Percentiles rank a stretch among this genome's conserved stretches.
phyloP scores from a whole-genome alignment of 1,284 basidiomycete genomes.

The Ustilago esculenta region DNA sequence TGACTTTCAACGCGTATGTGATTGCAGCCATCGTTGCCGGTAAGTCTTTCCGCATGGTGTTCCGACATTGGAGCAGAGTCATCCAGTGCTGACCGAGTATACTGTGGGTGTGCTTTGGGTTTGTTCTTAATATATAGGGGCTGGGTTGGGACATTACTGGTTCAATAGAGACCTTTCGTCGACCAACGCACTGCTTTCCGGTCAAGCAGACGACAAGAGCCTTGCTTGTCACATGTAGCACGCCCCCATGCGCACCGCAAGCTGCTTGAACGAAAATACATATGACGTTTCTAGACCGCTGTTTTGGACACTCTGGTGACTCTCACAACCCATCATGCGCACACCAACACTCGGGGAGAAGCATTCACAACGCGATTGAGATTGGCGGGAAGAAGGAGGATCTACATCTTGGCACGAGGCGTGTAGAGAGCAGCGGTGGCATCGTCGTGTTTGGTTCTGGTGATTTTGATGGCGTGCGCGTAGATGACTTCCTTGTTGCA shows the following conservation, averaged over 20 bases:
- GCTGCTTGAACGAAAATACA: too few relatives aligned
- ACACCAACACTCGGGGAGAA: neutral
- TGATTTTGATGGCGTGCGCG: slow-evolving; percentile 22
- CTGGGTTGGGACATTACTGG: slow-evolving; percentile 37
- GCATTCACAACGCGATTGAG: too few relatives aligned
- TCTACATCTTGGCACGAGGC: slow-evolving; percentile 31
- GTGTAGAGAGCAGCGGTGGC: slow-evolving; percentile 16
- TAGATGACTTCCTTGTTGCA: slow-evolving; percentile 69
- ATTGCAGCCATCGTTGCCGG: slow-evolving; percentile 50
- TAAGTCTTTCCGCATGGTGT: too few relatives aligned
- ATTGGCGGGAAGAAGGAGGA: too few relatives aligned
- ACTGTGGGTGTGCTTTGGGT: too few relatives aligned
- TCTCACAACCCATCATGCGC: neutral
- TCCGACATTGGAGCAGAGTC: too few relatives aligned
- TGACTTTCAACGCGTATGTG: slow-evolving; percentile 59
- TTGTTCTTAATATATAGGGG: slow-evolving; percentile 12
- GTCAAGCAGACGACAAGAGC: slow-evolving; percentile 9
- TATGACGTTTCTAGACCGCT: too few relatives aligned
- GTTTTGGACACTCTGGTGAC: too few relatives aligned
- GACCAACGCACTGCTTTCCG: neutral
- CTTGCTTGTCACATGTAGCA: slow-evolving; percentile 29
- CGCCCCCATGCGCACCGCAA: too few relatives aligned
- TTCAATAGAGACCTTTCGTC: slow-evolving; percentile 23
- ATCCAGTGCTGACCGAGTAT: too few relatives aligned
- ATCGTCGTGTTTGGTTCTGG: slow-evolving; percentile 37